Percentiles rank a stretch among this genome's conserved stretches.
These are phyloP conservation scores for Alternaria arbusti DNA, from an alignment of 2,329 filamentous ascomycete genomes.

Conservation along the genomic window DNA sequence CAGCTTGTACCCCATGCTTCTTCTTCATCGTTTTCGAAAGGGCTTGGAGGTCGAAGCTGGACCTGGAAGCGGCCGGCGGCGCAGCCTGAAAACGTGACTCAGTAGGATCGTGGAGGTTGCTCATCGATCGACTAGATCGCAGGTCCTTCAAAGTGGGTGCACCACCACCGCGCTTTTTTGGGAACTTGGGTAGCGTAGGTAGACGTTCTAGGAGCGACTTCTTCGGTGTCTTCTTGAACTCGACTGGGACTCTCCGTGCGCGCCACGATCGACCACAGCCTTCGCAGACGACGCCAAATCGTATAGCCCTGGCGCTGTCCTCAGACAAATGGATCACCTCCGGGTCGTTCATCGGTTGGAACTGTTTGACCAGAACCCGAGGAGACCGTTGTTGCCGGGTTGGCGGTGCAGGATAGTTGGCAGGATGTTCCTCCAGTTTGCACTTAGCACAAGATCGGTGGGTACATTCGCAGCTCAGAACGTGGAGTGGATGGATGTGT, in stretches of 20 bases:
- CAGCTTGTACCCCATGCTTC: conserved; percentile 23
- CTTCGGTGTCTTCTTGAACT: conserved; percentile 10
- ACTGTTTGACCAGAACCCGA: conserved; percentile 20
- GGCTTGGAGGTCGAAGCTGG: conserved; percentile 14
- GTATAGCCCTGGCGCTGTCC: conserved; percentile 10
- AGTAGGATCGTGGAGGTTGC: conserved; percentile 3
- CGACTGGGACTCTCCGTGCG: conserved; percentile 13
- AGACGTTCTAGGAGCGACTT: conserved; percentile 14
- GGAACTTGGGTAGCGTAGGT: conserved; percentile 19
- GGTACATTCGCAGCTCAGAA: conserved; percentile 29
- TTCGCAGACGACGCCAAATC: conserved; percentile 34
- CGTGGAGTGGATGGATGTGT: conserved; percentile 21
- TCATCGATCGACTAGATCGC: conserved; percentile 19
- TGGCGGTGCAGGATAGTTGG: too few species aligned
- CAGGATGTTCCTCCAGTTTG: conserved; percentile 12
- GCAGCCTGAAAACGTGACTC: background rate
- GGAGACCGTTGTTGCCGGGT: too few species aligned
- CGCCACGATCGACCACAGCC: conserved; percentile 33
- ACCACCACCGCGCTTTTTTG: conserved; percentile 1
- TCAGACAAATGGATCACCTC: conserved; percentile 23
- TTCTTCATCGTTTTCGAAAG: conserved; percentile 16
- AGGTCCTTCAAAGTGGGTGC: conserved; percentile 14
- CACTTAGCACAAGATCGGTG: conserved; percentile 35
- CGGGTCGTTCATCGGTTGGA: conserved; percentile 34
- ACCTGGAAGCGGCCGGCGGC: conserved; percentile 2